phyloP scores from a whole-genome alignment of 352 stramenopile species.

The Globisporangium camurandrum region DNA sequence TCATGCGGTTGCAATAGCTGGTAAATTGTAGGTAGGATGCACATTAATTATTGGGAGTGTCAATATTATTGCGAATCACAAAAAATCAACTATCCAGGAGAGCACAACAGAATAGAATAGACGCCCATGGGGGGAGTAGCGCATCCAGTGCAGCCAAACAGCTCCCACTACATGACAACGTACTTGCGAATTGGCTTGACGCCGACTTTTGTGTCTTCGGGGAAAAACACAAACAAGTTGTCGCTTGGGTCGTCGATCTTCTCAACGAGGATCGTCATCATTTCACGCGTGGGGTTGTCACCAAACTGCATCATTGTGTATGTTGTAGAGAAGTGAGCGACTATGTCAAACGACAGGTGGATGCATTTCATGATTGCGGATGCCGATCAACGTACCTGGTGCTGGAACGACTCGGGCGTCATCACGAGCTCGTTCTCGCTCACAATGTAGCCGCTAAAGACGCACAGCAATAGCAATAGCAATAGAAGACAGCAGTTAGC shows the following conservation, averaged over 20 bases:
- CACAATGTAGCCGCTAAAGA: slow-evolving; percentile 98
- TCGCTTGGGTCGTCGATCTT: slow-evolving; percentile 90
- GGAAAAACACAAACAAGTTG: slow-evolving; percentile 99
- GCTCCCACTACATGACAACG: slow-evolving; percentile 63
- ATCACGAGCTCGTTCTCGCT: slow-evolving; percentile 95
- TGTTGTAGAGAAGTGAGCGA: not conserved
- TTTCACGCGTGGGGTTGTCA: slow-evolving; percentile 91
- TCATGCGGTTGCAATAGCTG: slow-evolving; percentile 94
- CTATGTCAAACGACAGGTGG: too few species aligned
- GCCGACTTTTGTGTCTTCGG: slow-evolving; percentile 97
- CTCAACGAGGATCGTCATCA: slow-evolving; percentile 94
- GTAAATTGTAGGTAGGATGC: not conserved
- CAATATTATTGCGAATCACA: too few species aligned
- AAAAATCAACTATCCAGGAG: too few species aligned
- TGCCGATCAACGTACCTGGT: slow-evolving; percentile 67
- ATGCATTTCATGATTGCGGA: not conserved
- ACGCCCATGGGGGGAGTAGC: too few species aligned
- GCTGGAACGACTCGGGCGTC: slow-evolving; percentile 90
- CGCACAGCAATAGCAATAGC: too few species aligned
- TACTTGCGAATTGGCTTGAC: slow-evolving; percentile 95
- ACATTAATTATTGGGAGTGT: too few species aligned
- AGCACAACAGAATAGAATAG: too few species aligned
- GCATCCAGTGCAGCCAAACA: too few species aligned
- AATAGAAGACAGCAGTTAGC: too few species aligned
- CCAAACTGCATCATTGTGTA: slow-evolving; percentile 43